Conservation (phyloP, 2,329 filamentous ascomycete genomes). For the Xylariaceae sp. region DNA sequence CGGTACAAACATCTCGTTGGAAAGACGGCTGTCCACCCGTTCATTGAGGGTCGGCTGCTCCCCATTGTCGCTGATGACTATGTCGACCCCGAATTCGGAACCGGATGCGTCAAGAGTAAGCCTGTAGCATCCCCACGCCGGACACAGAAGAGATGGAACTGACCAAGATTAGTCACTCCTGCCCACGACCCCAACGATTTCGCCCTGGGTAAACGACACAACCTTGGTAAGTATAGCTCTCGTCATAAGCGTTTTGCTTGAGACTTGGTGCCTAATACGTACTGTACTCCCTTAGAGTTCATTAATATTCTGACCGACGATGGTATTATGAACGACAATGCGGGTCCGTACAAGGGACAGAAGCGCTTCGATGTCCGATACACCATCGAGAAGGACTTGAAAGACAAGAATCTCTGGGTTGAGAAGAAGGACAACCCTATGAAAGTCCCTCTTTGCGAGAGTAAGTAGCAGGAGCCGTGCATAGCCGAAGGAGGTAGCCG, state of each 20-base stretch:
- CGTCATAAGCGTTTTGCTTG: too few relatives aligned
- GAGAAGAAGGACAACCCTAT: slow-evolving; percentile 19
- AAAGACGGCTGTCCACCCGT: slow-evolving; percentile 79
- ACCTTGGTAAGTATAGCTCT: not conserved
- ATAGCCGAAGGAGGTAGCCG: too few relatives aligned
- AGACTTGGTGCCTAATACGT: too few relatives aligned
- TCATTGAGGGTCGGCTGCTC: slow-evolving; percentile 64
- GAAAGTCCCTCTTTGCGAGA: slow-evolving; percentile 14
- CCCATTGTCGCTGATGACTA: slow-evolving; percentile 84
- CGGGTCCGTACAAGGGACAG: slow-evolving; percentile 17
- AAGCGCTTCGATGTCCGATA: slow-evolving; percentile 20
- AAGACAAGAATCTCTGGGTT: slow-evolving; percentile 14
- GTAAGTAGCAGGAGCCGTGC: too few relatives aligned
- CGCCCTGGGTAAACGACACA: slow-evolving; percentile 53
- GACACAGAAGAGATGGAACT: not conserved
- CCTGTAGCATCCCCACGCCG: not conserved
- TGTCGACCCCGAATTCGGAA: slow-evolving; percentile 89
- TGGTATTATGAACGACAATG: slow-evolving; percentile 19
- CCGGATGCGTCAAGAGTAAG: slow-evolving; percentile 76
- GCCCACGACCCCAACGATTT: slow-evolving; percentile 96
- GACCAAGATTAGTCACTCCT: slow-evolving; percentile 57
- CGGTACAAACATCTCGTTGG: slow-evolving; percentile 83
- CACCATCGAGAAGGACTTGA: slow-evolving; percentile 15
- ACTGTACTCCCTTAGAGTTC: slow-evolving; percentile 67
- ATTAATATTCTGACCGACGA: slow-evolving; percentile 34